Percentiles rank a stretch among this genome's conserved stretches.
Evolutionary conservation across 805 yeast species (phyloP).

Genomic region (Scheffersomyces coipomensis): DNA sequence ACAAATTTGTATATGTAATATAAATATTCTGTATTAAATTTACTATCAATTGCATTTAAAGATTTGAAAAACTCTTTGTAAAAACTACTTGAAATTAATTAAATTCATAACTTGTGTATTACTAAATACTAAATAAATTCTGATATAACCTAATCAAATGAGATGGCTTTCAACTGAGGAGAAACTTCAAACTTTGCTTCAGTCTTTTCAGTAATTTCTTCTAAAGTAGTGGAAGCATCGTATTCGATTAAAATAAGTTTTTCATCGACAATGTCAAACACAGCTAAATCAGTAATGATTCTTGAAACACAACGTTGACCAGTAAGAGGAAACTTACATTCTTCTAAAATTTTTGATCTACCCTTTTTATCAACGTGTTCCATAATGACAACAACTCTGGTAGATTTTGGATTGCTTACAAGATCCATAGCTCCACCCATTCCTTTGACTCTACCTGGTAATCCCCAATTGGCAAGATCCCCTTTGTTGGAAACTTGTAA

Average conservation of each 20-base stretch:
- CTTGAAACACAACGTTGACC: slow-evolving; percentile 45
- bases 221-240: slow-evolving; percentile 36
- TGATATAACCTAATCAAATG: too few relatives aligned
- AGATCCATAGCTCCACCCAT: slow-evolving; percentile 59
- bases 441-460: slow-evolving; percentile 50
- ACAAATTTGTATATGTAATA: too few relatives aligned
- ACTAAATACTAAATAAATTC: too few relatives aligned
- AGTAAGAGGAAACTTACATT: slow-evolving; percentile 48
- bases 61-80: too few relatives aligned
- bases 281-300: slow-evolving; percentile 49
- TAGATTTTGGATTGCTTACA: slow-evolving; percentile 44
- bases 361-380: slow-evolving; percentile 50
- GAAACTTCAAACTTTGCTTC: slow-evolving; percentile 40
- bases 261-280: slow-evolving; percentile 42
- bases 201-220: slow-evolving; percentile 38
- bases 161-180: slow-evolving; percentile 15
- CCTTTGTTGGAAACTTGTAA: slow-evolving; percentile 48
- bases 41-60: too few relatives aligned
- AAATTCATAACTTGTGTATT: too few relatives aligned
- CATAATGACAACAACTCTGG: slow-evolving; percentile 46
- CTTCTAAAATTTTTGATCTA: slow-evolving; percentile 42
- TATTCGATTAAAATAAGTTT: slow-evolving; percentile 39
- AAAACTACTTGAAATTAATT: too few relatives aligned
- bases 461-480: slow-evolving; percentile 53
- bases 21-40: too few relatives aligned